Evolutionary conservation across 768 basidiomycete genomes (phyloP).

Genomic region (Tulasnella sp.): DNA sequence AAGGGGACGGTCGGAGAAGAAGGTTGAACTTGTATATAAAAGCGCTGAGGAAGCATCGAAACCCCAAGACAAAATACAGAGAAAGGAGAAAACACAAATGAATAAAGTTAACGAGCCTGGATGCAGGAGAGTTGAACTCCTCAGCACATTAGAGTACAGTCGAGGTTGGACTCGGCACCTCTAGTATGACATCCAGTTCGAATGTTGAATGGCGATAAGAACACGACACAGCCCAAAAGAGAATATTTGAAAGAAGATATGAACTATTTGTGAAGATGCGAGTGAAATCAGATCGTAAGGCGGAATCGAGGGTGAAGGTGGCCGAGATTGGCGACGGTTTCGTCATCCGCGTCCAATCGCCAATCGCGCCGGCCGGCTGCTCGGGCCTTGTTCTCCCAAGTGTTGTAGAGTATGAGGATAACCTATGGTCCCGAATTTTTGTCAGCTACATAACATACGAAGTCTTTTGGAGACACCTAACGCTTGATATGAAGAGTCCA

Average conservation of each 20-base stretch:
- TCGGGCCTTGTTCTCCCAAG: constrained; percentile 20
- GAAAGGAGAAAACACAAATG: not conserved
- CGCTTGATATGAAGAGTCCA: not conserved
- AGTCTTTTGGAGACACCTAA: not conserved
- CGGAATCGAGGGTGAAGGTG: constrained; percentile 22
- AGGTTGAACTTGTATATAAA: constrained; percentile 1
- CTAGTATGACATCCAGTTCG: not conserved
- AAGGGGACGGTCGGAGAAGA: no score
- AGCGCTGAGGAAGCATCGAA: not conserved
- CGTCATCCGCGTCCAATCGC: constrained; percentile 19
- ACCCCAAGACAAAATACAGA: not conserved
- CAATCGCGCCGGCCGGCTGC: constrained; percentile 19
- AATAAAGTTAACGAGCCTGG: not conserved
- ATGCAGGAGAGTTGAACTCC: constrained; percentile 11
- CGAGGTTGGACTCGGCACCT: constrained; percentile 8
- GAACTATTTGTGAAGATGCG: not conserved
- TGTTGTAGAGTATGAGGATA: constrained; percentile 17
- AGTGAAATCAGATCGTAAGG: not conserved
- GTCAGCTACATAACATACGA: not conserved
- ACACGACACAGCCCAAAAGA: no score
- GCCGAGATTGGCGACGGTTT: constrained; percentile 17
- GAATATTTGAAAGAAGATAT: not conserved
- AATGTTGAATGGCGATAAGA: not conserved
- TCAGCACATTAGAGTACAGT: not conserved
- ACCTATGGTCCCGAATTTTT: not conserved